These are phyloP conservation scores for Puccinia triticina DNA, from an alignment of 1,284 basidiomycete genomes.

Conservation along the genomic window DNA sequence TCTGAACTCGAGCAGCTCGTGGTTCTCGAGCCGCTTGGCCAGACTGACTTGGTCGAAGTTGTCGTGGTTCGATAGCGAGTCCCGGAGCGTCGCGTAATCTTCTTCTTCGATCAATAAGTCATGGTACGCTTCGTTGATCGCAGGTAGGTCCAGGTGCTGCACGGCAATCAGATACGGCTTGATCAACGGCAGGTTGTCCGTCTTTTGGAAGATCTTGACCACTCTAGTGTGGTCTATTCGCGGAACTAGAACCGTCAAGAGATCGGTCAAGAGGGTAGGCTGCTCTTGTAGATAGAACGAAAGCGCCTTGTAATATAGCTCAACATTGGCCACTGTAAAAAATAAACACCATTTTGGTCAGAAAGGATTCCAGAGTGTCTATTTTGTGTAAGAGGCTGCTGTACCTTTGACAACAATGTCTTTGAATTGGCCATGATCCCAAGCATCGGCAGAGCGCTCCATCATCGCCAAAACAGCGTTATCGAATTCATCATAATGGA, in stretches of 20 bases:
- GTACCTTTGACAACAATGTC: slow-evolving; percentile 77
- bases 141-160: slow-evolving; percentile 84
- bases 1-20: slow-evolving; percentile 92
- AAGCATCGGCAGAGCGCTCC: slow-evolving; percentile 92
- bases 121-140: slow-evolving; percentile 97
- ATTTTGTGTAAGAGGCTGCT: neutral
- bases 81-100: slow-evolving; percentile 93
- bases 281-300: slow-evolving; percentile 91
- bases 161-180: slow-evolving; percentile 95
- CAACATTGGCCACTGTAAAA: slow-evolving; percentile 85
- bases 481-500: slow-evolving; percentile 94
- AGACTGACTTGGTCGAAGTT: slow-evolving; percentile 93
- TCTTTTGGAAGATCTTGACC: slow-evolving; percentile 82
- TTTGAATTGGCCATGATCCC: slow-evolving; percentile 99
- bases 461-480: slow-evolving; percentile 98
- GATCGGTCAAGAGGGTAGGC: slow-evolving; percentile 87
- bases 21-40: slow-evolving; percentile 82
- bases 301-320: slow-evolving; percentile 66
- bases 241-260: slow-evolving; percentile 85
- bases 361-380: neutral
- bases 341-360: slow-evolving; percentile 1
- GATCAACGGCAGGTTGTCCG: slow-evolving; percentile 90
- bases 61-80: slow-evolving; percentile 94
- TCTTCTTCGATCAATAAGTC: slow-evolving; percentile 97
- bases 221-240: slow-evolving; percentile 94